These are phyloP conservation scores for Naganishia sp. DNA, from an alignment of 1,284 basidiomycete species.

Conservation along the genomic window DNA sequence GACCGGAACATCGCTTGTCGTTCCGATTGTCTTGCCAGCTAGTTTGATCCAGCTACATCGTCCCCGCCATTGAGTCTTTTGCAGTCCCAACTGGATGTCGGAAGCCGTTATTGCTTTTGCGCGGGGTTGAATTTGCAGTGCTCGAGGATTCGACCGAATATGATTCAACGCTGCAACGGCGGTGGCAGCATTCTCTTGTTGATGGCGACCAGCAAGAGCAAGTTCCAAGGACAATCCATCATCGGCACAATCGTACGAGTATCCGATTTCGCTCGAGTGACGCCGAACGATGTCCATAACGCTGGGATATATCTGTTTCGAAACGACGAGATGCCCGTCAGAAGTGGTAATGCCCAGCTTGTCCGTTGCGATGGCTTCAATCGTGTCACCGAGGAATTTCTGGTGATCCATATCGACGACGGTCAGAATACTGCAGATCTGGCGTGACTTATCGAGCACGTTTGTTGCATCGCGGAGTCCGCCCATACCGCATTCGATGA, in stretches of 20 bases:
- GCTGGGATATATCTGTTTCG: constrained; percentile 63
- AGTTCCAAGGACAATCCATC: constrained; percentile 38
- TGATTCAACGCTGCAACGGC: constrained; percentile 68
- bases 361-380: constrained; percentile 73
- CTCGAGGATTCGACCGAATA: constrained; percentile 59
- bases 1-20: constrained; percentile 4
- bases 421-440: constrained; percentile 78
- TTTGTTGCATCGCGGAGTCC: constrained; percentile 93
- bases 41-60: constrained; percentile 66
- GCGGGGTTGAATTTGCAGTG: constrained; percentile 44
- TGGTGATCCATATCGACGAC: constrained; percentile 92
- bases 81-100: constrained; percentile 64
- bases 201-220: constrained; percentile 76
- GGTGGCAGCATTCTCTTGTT: constrained; percentile 74
- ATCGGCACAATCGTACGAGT: constrained; percentile 11
- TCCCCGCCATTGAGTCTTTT: constrained; percentile 71
- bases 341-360: constrained; percentile 79
- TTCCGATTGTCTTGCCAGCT: constrained; percentile 40
- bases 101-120: constrained; percentile 56
- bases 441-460: constrained; percentile 65
- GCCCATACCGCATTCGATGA: constrained; percentile 95
- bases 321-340: constrained; percentile 72
- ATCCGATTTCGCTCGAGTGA: constrained; percentile 47
- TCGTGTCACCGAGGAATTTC: constrained; percentile 76
- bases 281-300: constrained; percentile 57